phyloP scores from a whole-genome alignment of 1,284 basidiomycete genomes.

The Ceratobasidium sp. region DNA sequence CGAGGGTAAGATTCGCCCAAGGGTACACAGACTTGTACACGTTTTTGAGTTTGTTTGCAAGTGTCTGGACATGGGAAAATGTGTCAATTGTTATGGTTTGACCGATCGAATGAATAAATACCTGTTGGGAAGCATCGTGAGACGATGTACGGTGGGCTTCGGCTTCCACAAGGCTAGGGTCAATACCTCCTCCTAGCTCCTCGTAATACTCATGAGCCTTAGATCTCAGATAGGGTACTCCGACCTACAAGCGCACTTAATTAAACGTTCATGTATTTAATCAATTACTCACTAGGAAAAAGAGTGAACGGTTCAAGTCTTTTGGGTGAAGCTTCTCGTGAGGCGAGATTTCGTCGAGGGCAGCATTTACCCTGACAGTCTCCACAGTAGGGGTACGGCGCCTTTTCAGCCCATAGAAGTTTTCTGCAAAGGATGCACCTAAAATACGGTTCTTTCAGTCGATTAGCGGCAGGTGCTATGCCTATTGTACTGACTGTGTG shows the following conservation, averaged over 20 bases:
- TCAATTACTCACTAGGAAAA: constrained; percentile 75
- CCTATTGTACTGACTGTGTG: constrained; percentile 70
- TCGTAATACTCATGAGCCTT: constrained; percentile 94
- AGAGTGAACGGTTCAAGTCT: constrained; percentile 80
- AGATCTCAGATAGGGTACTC: constrained; percentile 88
- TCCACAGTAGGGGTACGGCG: constrained; percentile 78
- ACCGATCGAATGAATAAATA: constrained; percentile 23
- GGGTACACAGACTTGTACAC: constrained; percentile 84
- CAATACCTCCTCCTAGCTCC: constrained; percentile 84
- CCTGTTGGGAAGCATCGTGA: constrained; percentile 11
- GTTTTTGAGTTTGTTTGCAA: constrained; percentile 66
- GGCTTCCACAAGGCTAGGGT: constrained; percentile 73
- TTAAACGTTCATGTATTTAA: background rate
- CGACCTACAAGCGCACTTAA: constrained; percentile 68
- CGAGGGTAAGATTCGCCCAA: constrained; percentile 81
- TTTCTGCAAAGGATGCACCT: constrained; percentile 93
- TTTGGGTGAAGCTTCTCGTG: constrained; percentile 73
- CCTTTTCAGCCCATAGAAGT: constrained; percentile 92
- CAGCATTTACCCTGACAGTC: constrained; percentile 72
- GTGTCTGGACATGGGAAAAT: constrained; percentile 55
- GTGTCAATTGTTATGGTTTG: constrained; percentile 24
- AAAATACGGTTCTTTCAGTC: constrained; percentile 2
- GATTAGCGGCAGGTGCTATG: background rate
- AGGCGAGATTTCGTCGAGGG: constrained; percentile 72
- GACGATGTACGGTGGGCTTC: constrained; percentile 30